Evolutionary conservation across 2,329 filamentous ascomycete genomes (phyloP).

Genomic region (Hirsutella rhossiliensis): DNA sequence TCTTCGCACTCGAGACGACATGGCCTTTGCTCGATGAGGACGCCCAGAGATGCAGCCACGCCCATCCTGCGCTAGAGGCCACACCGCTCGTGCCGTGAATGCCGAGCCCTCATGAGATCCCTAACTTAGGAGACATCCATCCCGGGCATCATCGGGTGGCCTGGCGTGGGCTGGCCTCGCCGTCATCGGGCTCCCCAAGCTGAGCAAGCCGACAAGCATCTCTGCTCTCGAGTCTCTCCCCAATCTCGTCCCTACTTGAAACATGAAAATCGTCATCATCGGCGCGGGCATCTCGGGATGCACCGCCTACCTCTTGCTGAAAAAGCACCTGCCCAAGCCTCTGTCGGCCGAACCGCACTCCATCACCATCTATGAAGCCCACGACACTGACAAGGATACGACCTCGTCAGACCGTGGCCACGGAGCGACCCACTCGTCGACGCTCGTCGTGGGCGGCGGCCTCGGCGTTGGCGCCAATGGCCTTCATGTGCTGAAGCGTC

Average conservation of each 20-base stretch:
- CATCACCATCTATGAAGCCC: conserved; percentile 14
- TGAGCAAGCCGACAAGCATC: too few species aligned
- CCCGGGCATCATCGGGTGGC: too few species aligned
- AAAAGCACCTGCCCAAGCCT: conserved; percentile 8
- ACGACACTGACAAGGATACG: conserved; percentile 9
- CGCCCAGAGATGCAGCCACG: too few species aligned
- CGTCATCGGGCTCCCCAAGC: too few species aligned
- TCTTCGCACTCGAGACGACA: not conserved
- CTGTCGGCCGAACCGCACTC: conserved; percentile 1
- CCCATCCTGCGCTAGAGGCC: too few species aligned
- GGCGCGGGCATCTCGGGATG: conserved; percentile 14
- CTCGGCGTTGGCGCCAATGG: conserved; percentile 12
- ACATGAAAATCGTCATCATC: conserved; percentile 13
- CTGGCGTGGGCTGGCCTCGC: too few species aligned
- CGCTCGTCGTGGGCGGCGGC: conserved; percentile 12
- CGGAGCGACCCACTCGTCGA: conserved; percentile 11
- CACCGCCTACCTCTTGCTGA: conserved; percentile 11
- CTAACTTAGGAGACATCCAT: too few species aligned
- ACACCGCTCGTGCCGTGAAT: too few species aligned
- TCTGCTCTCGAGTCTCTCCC: not conserved
- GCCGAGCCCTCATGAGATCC: too few species aligned
- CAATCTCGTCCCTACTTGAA: not conserved
- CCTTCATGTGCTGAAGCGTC: conserved; percentile 11
- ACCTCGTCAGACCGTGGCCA: conserved; percentile 7
- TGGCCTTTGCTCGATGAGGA: too few species aligned